Evolutionary conservation across 768 basidiomycete species (phyloP), one percentile per base, ranked within the genome.

Genomic region (Amanita muscaria): DNA sequence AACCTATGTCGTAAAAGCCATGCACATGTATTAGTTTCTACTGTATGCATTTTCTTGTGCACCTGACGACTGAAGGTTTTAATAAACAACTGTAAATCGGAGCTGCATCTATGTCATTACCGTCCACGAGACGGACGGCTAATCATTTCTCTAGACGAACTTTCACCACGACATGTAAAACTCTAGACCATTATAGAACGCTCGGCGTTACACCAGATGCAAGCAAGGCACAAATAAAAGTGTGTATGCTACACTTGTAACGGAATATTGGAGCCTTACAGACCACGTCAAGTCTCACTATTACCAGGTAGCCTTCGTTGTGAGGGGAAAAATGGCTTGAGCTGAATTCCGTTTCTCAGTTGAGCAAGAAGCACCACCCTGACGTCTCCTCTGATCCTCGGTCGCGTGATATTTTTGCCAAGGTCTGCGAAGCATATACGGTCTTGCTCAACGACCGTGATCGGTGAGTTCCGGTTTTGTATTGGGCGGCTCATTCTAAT

Each of bases 331-430:
- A 41, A 50, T 42, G 23, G 24, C 5, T 23, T 19, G 12, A 9
- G 5, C 36, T 12, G 8, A 16, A 21, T 16, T 22, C 12, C 23
- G 12, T 32, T 21, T 27, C 38, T 24, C 24, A 71, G 68, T 51
- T 72, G 48, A 72, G 71, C 59, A 73, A 71, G 53, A 54, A 56
- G 46, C 69, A 73, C 46, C 73, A 74, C 51, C 73, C 73, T 1
- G 73, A 74, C 47, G 60, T 74, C 18, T 66, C 72, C 3, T 62
- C 67, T 10, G 68, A 72, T 37, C 64, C 65, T 3, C 53, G 56
- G 21, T 70, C 71, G 4, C 59, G 55, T 29, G 59, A 64, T 5
- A 48, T 67, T 4, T 74, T 70, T 46, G 52, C 57, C 10, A 63
- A 64, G 21, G 64, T 66, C 5, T 68, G 63, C 36, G 69, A 71